Base-by-base conservation (phyloP, 306 rosid genomes). In the Hippophae tibetana region DNA sequence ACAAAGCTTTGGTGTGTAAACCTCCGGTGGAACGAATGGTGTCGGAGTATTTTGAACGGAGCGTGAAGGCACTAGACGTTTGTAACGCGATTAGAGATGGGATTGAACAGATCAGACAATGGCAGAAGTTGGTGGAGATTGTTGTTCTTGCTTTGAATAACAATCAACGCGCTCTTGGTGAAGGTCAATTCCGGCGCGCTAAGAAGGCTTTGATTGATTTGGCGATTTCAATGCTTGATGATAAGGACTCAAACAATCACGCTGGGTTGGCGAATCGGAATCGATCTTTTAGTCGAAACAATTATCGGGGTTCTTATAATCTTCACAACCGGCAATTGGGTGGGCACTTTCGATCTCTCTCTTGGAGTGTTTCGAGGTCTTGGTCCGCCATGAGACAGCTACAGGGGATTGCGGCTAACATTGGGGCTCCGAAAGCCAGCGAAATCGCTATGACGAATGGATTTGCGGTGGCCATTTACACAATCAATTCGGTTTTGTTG, bases 341-440 rank as follows among this genome's bases (percentile, higher is more conserved):
- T 2, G 81, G 82, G 2, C 92, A 81, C 56, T 87, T 87, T 61
- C 77, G 95, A 56, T 85, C 98, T 26, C 92, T 81, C 6, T 90
- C 98, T 9, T 90, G 98, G 98, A 85, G 95, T 60, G 98, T 90
- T 6, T 85, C 98, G 0, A 72, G 89, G 46, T 79, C 86, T 38
- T 90, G 98, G 98, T 90, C 98, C 10, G 98, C 98, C 26, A 79
- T 95, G 0, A 68, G 77, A 75, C 98, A 90, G 85, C 83, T 90
- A 47, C 98, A 85, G 72, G 86, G 83, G 26, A 79, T 90, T 6
- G 92, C 89, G 60, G 81, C 53, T 64, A 85, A 81, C 69, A 66
- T 90, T 64, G 31, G 38, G 8, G 72, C 93, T 5, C 97, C 97
- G 43, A 76, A 64, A 72, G 78, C 74, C 6, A 82, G 74, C 59